Evolutionary conservation across 2,329 filamentous ascomycete species (phyloP).

Genomic region (Byssothecium circinans): DNA sequence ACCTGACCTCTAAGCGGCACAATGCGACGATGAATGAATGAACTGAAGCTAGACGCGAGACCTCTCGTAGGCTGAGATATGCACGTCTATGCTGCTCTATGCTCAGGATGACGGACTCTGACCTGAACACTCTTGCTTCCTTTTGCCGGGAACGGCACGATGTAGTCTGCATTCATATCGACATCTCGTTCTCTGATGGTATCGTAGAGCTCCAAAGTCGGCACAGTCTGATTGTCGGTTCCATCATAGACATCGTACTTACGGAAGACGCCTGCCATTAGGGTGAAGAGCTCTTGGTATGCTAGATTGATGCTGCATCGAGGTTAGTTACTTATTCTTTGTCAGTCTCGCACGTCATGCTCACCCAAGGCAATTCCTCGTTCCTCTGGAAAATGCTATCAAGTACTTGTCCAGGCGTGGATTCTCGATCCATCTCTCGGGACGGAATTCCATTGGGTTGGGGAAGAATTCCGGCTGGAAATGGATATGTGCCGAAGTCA

Average conservation of each 20-base stretch:
- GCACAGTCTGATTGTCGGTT: not conserved
- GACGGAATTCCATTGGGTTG: not conserved
- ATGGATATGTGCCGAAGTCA: no score
- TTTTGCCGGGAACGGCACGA: not conserved
- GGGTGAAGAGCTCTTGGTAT: not conserved
- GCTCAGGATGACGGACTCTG: no score
- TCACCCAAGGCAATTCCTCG: slow-evolving; percentile 1
- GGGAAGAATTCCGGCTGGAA: not conserved
- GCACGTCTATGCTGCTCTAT: no score
- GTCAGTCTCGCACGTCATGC: no score
- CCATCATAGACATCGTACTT: slow-evolving; percentile 6
- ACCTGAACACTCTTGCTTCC: not conserved
- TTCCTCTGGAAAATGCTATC: slow-evolving; percentile 1
- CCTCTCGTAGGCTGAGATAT: no score
- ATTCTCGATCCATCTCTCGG: slow-evolving; percentile 3
- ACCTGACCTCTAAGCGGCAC: no score
- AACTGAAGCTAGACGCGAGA: no score
- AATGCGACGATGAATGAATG: no score
- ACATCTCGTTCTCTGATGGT: not conserved
- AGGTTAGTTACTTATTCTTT: not conserved
- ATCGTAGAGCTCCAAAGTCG: slow-evolving; percentile 2
- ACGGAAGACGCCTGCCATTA: not conserved
- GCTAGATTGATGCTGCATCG: slow-evolving; percentile 1
- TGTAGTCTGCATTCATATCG: slow-evolving; percentile 1
- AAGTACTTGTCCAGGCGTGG: not conserved